Evolutionary conservation across 2,329 filamentous ascomycete species (phyloP).

Genomic region (Fusarium coffeatum): DNA sequence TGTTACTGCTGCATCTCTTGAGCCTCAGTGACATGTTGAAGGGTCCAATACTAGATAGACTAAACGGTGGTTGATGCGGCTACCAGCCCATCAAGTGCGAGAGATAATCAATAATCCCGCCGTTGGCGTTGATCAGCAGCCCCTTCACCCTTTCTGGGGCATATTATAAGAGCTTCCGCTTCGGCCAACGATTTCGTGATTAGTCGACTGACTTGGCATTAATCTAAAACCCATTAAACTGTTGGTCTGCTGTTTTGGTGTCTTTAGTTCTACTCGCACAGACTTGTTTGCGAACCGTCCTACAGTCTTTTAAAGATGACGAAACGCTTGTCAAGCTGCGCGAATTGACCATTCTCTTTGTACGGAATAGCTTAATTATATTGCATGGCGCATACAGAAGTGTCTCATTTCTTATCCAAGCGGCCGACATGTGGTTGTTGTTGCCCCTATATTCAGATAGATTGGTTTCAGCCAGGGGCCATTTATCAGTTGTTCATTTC

Average conservation of each 20-base stretch:
- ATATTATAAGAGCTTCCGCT: slow-evolving; percentile 3
- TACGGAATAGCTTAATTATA: slow-evolving; percentile 15
- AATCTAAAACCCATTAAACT: slow-evolving; percentile 22
- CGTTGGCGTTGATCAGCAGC: slow-evolving; percentile 30
- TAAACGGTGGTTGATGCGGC: slow-evolving; percentile 35
- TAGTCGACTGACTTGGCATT: neutral
- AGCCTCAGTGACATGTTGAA: slow-evolving; percentile 1
- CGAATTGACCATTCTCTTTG: slow-evolving; percentile 25
- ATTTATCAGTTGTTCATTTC: slow-evolving; percentile 17
- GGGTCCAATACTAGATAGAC: neutral
- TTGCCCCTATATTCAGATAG: slow-evolving; percentile 28
- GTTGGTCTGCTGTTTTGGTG: slow-evolving; percentile 3
- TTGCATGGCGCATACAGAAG: slow-evolving; percentile 11
- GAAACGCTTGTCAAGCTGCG: slow-evolving; percentile 3
- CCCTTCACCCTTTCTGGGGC: slow-evolving; percentile 1
- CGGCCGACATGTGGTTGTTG: slow-evolving; percentile 9
- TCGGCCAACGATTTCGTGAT: neutral
- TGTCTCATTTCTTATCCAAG: slow-evolving; percentile 13
- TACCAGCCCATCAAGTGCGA: slow-evolving; percentile 13
- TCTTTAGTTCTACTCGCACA: slow-evolving; percentile 27
- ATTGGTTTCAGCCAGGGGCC: slow-evolving; percentile 18
- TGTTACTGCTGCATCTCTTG: neutral
- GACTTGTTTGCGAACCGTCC: slow-evolving; percentile 27
- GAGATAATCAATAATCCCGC: slow-evolving; percentile 36
- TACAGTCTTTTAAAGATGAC: slow-evolving; percentile 11